Conservation (phyloP, 1,139 yeast species). For the Geotrichum phurueaensis region DNA sequence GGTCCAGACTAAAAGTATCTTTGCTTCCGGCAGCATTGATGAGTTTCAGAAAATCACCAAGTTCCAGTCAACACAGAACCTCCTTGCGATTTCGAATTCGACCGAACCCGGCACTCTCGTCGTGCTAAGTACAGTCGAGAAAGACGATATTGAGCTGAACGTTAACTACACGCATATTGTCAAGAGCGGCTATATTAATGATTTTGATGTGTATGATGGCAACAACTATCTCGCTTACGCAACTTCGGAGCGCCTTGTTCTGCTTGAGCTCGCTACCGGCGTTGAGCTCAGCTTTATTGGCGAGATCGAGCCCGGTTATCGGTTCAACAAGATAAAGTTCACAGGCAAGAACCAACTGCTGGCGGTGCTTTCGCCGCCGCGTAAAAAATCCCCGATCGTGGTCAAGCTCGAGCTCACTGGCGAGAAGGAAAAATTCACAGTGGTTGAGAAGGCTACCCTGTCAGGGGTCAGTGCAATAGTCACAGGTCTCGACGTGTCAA, state of each 20-base stretch:
- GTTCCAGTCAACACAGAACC: slow-evolving; percentile 18
- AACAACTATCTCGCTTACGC: slow-evolving; percentile 23
- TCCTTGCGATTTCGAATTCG: slow-evolving; percentile 22
- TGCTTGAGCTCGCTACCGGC: slow-evolving; percentile 25
- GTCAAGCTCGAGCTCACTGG: neutral
- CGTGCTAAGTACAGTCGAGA: neutral
- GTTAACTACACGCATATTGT: slow-evolving; percentile 8
- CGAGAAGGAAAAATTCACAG: slow-evolving; percentile 40
- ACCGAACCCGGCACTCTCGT: slow-evolving; percentile 6
- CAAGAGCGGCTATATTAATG: slow-evolving; percentile 20
- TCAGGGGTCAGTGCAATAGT: slow-evolving; percentile 40
- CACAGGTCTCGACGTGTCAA: slow-evolving; percentile 30
- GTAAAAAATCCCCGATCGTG: slow-evolving; percentile 32
- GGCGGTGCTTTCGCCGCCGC: slow-evolving; percentile 25
- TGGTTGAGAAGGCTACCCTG: slow-evolving; percentile 53
- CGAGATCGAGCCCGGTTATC: slow-evolving; percentile 19
- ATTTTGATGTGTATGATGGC: slow-evolving; percentile 21
- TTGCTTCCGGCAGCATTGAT: slow-evolving; percentile 20
- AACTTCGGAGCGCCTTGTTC: slow-evolving; percentile 21
- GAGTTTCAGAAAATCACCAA: slow-evolving; percentile 31
- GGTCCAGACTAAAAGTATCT: slow-evolving; percentile 14
- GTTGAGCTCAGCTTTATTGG: slow-evolving; percentile 19
- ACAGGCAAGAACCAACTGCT: slow-evolving; percentile 34
- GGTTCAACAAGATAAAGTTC: slow-evolving; percentile 56
- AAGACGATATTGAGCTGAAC: neutral